Base-by-base conservation (phyloP, 805 yeast genomes). In the Metschnikowia corniflorae region DNA sequence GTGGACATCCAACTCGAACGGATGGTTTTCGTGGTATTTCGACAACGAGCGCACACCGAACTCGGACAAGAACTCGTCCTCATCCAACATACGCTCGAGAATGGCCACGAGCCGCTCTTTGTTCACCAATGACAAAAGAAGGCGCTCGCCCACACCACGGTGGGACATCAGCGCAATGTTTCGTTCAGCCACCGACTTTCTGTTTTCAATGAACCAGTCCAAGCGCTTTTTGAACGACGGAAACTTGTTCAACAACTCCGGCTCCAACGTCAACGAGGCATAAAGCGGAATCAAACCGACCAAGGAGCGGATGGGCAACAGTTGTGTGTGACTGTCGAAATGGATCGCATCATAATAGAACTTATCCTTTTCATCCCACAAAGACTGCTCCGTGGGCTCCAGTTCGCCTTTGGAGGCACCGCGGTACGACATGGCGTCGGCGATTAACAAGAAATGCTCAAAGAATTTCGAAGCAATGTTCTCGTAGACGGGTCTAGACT, bases 381-480 rank as follows among this genome's bases (percentile, higher is more conserved):
- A 68, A 1, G 89, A 81, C 47, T 75, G 77, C 26, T 72, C 76
- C 12, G 77, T 68, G 6, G 57, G 48, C 26, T 63, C 70, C 16
- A 61, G 63, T 22, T 62, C 66, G 8, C 68, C 68, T 33, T 55
- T 54, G 18, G 50, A 57, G 16, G 72, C 71, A 25, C 65, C 68
- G 30, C 71, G 66, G 58, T 75, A 85, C 10, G 94, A 79, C 95
- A 88, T 84, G 8, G 96, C 95, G 61, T 88, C 97, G 17, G 96
- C 87, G 67, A 88, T 88, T 54, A 87, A 71, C 41, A 89, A 63
- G 61, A 87, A 88, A 60, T 88, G 97, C 66, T 89, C 96, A 61
- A 88, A 87, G 60, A 88, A 88, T 64, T 88, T 89, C 36, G 94
- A 82, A 3, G 96, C 96, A 60, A 87, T 85, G 58, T 87, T 93